Percentiles rank a stretch among this genome's conserved stretches.
Evolutionary conservation across 176 grass and related monocot genomes (phyloP).

Genomic region (Dendrocalamus sinicus): DNA sequence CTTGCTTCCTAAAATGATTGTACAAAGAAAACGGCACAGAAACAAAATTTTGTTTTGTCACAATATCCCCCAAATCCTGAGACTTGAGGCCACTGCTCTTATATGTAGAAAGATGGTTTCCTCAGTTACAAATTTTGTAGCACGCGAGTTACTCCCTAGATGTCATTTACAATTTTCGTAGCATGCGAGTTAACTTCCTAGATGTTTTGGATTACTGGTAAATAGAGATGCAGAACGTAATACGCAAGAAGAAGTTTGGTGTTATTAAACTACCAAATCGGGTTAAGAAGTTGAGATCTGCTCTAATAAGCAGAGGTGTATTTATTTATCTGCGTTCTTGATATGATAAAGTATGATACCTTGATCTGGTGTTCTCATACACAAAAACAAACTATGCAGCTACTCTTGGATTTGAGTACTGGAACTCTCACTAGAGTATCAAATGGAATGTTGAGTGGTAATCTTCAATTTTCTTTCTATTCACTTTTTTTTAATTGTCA

Average conservation of each 20-base stretch:
- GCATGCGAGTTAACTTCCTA: not conserved
- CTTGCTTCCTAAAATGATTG: conserved; percentile 27
- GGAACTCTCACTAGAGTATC: not conserved
- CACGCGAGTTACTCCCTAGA: not conserved
- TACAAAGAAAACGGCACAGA: not conserved
- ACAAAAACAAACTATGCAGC: not conserved
- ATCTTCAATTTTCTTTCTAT: conserved; percentile 24
- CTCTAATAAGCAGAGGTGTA: too few relatives aligned
- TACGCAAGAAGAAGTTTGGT: not conserved
- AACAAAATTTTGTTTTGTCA: conserved; percentile 3
- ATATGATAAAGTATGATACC: conserved; percentile 2
- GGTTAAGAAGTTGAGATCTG: too few relatives aligned
- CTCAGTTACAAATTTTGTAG: not conserved
- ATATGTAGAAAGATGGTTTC: conserved; percentile 1
- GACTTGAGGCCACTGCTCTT: not conserved
- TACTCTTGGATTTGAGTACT: conserved; percentile 19
- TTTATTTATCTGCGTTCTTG: conserved; percentile 5
- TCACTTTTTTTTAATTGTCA: conserved; percentile 29
- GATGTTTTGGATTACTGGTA: conserved; percentile 17
- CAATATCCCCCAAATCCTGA: not conserved
- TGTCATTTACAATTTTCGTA: conserved; percentile 2
- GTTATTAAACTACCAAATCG: too few relatives aligned
- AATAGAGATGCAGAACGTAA: not conserved
- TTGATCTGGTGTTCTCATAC: not conserved
- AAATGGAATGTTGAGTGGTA: conserved; percentile 8